Evolutionary conservation across 177 flowering plant species (phyloP).

Genomic region (Tripterygium wilfordii): DNA sequence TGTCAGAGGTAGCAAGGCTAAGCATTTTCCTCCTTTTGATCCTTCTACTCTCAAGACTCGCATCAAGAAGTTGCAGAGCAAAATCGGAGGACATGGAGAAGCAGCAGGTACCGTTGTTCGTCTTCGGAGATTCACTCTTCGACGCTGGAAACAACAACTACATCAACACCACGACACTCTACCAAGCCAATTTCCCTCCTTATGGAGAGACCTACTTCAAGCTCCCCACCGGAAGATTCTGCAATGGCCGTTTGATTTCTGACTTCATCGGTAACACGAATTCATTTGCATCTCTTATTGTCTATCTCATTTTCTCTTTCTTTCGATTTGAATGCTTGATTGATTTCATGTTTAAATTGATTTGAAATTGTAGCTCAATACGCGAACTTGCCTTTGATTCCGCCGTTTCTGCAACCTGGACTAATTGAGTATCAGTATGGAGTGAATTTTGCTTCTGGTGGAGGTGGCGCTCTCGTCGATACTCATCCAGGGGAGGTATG

Average conservation of each 20-base stretch:
- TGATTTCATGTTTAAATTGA: background rate
- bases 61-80: slow-evolving; percentile 3
- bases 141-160: slow-evolving; percentile 48
- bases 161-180: slow-evolving; percentile 34
- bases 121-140: slow-evolving; percentile 41
- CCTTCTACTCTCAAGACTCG: slow-evolving; percentile 3
- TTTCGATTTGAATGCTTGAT: background rate
- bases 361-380: slow-evolving; percentile 22
- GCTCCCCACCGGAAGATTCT: slow-evolving; percentile 39
- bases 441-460: slow-evolving; percentile 48
- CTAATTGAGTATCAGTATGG: slow-evolving; percentile 15
- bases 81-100: slow-evolving; percentile 1
- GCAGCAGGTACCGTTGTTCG: slow-evolving; percentile 13
- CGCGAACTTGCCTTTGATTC: slow-evolving; percentile 32
- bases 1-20: slow-evolving; percentile 11
- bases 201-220: slow-evolving; percentile 42
- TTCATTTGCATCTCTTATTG: background rate
- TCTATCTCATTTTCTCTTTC: background rate
- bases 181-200: slow-evolving; percentile 40
- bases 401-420: slow-evolving; percentile 33
- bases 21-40: slow-evolving; percentile 7
- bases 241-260: slow-evolving; percentile 39
- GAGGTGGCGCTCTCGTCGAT: slow-evolving; percentile 40
- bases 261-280: slow-evolving; percentile 40
- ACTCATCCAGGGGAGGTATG: slow-evolving; percentile 30